Base-by-base conservation (phyloP, 768 basidiomycete genomes). In the Tephrocybe sp. region DNA sequence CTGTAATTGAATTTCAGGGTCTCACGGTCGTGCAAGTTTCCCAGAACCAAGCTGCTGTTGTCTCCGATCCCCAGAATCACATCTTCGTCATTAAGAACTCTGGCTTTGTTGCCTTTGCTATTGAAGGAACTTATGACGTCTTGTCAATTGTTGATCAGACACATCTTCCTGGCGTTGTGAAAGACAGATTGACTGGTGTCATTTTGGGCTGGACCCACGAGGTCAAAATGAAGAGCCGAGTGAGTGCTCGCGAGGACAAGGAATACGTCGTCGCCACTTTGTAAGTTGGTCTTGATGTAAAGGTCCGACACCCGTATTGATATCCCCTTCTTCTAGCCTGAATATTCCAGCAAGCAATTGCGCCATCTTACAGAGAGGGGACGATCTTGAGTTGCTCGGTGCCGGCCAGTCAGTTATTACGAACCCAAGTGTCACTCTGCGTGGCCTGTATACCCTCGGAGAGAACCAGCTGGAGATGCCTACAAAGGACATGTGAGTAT, bases 381-480 rank as follows among this genome's bases (percentile, higher is more conserved):
- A 92, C 56, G 87, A 91, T 38, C 75, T 92, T 22, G 82, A 88
- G 58, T 73, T 90, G 4, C 76, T 92, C 19, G 77, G 84, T 40
- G 90, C 90, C 32, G 90, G 90, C 1, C 90, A 92, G 62, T 88
- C 88, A 44, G 89, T 84, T 53, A 86, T 92, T 61, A 91, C 89
- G 9, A 86, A 89, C 59, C 89, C 90, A 3, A 89, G 84, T 49
- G 84, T 92, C 38, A 91, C 89, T 2, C 69, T 92, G 4, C 86
- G 89, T 48, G 88, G 88, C 3, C 58, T 92, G 16, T 92, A 82
- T 65, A 89, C 90, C 1, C 77, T 87, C 2, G 89, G 89, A 24
- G 90, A 92, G 64, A 89, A 87, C 58, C 89, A 92, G 64, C 64
- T 89, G 24, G 89, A 91, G 63, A 87, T 91, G 85, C 89, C 89